phyloP scores from a whole-genome alignment of 306 rosid genomes.

The Cucumis melo region DNA sequence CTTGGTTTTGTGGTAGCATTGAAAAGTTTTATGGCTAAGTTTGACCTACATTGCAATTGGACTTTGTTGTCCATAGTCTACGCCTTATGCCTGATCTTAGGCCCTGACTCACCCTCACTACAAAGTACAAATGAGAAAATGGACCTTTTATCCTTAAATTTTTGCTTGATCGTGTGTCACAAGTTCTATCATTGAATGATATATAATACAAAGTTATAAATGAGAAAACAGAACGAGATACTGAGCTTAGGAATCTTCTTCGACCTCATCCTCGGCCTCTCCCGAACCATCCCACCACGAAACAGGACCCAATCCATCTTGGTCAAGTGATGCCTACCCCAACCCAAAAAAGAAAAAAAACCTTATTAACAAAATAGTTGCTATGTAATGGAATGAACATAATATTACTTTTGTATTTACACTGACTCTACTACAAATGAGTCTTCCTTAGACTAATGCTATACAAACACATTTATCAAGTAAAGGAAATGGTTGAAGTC shows the following conservation, averaged over 20 bases:
- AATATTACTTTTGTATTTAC: neutral
- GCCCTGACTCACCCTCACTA: no score
- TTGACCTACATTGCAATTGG: neutral
- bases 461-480: neutral
- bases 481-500: neutral
- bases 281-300: slow-evolving; percentile 30
- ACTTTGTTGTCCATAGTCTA: no score
- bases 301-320: slow-evolving; percentile 30
- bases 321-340: slow-evolving; percentile 20
- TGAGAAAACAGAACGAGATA: neutral
- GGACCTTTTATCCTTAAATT: no score
- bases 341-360: neutral
- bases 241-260: neutral
- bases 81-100: no score
- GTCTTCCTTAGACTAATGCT: neutral
- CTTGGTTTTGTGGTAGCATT: neutral
- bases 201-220: neutral
- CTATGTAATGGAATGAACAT: neutral
- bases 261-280: neutral
- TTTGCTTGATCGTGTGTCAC: no score
- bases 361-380: neutral
- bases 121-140: no score
- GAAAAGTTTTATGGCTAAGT: neutral
- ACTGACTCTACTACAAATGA: neutral
- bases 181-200: no score